These are phyloP conservation scores for Picochlorum sp. DNA, from an alignment of 139 green algal genomes.

Conservation along the genomic window DNA sequence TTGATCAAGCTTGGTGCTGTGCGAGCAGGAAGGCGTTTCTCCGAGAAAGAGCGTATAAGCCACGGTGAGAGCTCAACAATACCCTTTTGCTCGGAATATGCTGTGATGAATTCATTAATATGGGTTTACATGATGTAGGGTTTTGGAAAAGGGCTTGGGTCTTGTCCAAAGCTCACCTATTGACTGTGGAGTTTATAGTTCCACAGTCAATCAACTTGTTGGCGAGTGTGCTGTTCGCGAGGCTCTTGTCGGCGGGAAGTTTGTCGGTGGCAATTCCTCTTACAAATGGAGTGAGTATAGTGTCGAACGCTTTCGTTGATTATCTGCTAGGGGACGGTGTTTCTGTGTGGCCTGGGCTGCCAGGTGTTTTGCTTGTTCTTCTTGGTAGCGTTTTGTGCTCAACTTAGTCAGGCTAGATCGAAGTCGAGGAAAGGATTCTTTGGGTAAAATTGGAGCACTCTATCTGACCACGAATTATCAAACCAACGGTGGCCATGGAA, in stretches of 20 bases:
- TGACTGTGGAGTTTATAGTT: slow-evolving; percentile 14
- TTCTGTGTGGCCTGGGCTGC: slow-evolving; percentile 8
- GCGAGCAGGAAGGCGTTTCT: no score
- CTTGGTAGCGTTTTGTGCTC: slow-evolving; percentile 51
- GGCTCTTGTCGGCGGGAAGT: slow-evolving; percentile 19
- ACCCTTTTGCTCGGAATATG: no score
- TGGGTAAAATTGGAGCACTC: no score
- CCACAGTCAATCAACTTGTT: slow-evolving; percentile 37
- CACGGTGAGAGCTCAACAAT: no score
- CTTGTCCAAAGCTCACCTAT: slow-evolving; percentile 12
- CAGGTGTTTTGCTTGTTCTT: slow-evolving; percentile 35
- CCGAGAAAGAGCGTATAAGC: no score
- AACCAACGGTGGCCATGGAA: no score
- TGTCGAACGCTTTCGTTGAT: slow-evolving; percentile 48
- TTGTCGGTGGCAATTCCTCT: slow-evolving; percentile 43
- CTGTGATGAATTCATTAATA: no score
- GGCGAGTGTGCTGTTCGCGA: slow-evolving; percentile 39
- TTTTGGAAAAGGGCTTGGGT: no score
- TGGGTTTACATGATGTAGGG: no score
- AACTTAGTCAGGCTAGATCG: neutral
- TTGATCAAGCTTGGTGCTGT: no score
- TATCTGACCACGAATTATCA: no score
- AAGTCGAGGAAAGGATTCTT: no score
- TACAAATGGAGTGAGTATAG: slow-evolving; percentile 55
- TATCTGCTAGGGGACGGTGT: slow-evolving; percentile 44